Evolutionary conservation across 805 yeast species (phyloP).

Genomic region (Kodamaea leandrae): DNA sequence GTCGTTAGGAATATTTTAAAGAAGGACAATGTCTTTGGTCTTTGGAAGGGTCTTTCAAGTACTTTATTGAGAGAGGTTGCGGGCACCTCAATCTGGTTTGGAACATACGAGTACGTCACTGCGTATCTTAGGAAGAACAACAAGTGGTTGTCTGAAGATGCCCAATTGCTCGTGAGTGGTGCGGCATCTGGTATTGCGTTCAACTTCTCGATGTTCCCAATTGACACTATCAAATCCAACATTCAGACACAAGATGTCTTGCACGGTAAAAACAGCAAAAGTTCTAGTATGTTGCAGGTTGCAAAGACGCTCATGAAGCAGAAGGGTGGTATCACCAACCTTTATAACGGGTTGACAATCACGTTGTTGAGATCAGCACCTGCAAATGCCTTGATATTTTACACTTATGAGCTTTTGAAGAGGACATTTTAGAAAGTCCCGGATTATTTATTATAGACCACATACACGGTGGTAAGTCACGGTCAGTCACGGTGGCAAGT

Average conservation of each 20-base stretch:
- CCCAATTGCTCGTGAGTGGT: slow-evolving; percentile 70
- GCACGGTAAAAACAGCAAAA: slow-evolving; percentile 6
- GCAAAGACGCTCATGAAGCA: slow-evolving; percentile 10
- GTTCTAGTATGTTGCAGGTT: neutral
- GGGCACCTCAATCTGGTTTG: slow-evolving; percentile 94
- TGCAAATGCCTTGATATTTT: slow-evolving; percentile 84
- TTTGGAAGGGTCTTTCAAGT: slow-evolving; percentile 86
- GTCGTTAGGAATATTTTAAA: slow-evolving; percentile 33
- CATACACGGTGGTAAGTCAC: too few relatives aligned
- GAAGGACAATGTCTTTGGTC: slow-evolving; percentile 61
- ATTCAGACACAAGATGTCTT: slow-evolving; percentile 62
- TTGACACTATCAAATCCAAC: slow-evolving; percentile 84
- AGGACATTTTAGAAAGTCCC: slow-evolving; percentile 16
- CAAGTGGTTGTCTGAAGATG: slow-evolving; percentile 23
- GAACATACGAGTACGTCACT: slow-evolving; percentile 67
- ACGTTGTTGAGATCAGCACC: slow-evolving; percentile 83
- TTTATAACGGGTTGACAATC: slow-evolving; percentile 83
- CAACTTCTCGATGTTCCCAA: slow-evolving; percentile 79
- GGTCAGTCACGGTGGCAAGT: too few relatives aligned
- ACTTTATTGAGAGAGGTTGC: slow-evolving; percentile 81
- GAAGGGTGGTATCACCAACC: slow-evolving; percentile 63
- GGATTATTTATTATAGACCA: too few relatives aligned
- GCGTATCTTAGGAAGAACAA: slow-evolving; percentile 30
- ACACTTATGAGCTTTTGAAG: slow-evolving; percentile 67
- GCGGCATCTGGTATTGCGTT: slow-evolving; percentile 84